Evolutionary conservation across 2,329 filamentous ascomycete species (phyloP).

Genomic region (Hypoxylon sp.): DNA sequence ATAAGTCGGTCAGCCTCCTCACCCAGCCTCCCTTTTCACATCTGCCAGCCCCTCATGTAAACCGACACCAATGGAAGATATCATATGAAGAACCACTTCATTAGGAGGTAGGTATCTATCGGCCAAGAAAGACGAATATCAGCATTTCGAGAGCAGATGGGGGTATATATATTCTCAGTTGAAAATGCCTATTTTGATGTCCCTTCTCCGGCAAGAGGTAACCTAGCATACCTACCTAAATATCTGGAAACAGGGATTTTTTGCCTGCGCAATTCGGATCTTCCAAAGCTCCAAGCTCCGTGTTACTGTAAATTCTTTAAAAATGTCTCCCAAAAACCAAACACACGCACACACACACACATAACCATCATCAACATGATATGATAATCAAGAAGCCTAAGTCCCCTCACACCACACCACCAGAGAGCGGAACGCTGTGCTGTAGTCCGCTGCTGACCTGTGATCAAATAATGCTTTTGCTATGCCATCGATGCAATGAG

Average conservation of each 20-base stretch:
- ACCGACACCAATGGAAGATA: neutral
- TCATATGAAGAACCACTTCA: neutral
- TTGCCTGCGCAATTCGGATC: slow-evolving; percentile 43
- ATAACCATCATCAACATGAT: slow-evolving; percentile 15
- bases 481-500: slow-evolving; percentile 36
- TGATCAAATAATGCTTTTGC: slow-evolving; percentile 28
- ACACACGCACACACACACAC: neutral
- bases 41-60: neutral
- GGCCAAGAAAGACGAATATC: slow-evolving; percentile 4
- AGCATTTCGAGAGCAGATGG: slow-evolving; percentile 18
- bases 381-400: slow-evolving; percentile 14
- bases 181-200: slow-evolving; percentile 31
- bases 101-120: too few relatives aligned
- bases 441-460: slow-evolving; percentile 20
- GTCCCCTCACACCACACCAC: neutral
- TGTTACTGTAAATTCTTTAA: slow-evolving; percentile 3
- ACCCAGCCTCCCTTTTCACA: neutral
- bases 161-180: slow-evolving; percentile 35
- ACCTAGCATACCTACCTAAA: slow-evolving; percentile 22
- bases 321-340: slow-evolving; percentile 6
- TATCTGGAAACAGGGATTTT: slow-evolving; percentile 4
- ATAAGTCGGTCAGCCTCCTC: too few relatives aligned
- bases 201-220: slow-evolving; percentile 8
- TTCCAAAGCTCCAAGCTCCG: slow-evolving; percentile 39
- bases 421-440: slow-evolving; percentile 16